Percentiles rank a stretch among this genome's conserved stretches.
phyloP scores from a whole-genome alignment of 176 grass and related monocot genomes.

The Aegilops speltoides region DNA sequence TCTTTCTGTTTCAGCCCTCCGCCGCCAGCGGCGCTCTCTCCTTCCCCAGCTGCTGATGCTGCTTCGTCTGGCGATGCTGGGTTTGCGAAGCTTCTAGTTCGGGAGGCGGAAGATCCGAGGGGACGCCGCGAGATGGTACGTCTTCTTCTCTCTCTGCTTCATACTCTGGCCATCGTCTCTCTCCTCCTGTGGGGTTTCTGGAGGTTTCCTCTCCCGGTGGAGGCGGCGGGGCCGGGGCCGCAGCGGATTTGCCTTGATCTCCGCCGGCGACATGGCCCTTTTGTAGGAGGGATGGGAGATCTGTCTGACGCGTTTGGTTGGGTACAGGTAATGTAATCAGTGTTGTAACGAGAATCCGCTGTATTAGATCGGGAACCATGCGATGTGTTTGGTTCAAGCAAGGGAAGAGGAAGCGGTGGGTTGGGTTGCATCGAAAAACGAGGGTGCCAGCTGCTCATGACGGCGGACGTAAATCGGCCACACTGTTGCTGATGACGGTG shows the following conservation, averaged over 20 bases:
- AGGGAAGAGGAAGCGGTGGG: too few relatives aligned
- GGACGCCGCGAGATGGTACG: not conserved
- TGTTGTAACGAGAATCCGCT: too few relatives aligned
- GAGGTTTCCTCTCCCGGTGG: not conserved
- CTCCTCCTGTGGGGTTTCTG: not conserved
- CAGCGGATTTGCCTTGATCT: not conserved
- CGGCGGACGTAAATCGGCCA: too few relatives aligned
- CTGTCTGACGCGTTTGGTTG: too few relatives aligned
- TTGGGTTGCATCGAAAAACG: too few relatives aligned
- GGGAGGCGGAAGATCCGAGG: not conserved
- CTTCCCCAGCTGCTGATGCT: not conserved
- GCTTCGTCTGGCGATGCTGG: not conserved
- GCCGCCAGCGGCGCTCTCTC: not conserved
- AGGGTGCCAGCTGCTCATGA: too few relatives aligned
- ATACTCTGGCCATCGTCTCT: not conserved
- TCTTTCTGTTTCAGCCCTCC: not conserved
- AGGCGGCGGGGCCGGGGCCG: not conserved
- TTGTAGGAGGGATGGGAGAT: not conserved
- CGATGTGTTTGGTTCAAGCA: too few relatives aligned
- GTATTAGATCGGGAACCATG: too few relatives aligned
- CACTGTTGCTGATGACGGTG: too few relatives aligned
- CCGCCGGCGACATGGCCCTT: not conserved
- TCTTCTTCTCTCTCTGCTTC: not conserved
- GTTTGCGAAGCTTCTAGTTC: not conserved
- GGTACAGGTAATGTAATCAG: too few relatives aligned